Evolutionary conservation across 257 asterid genomes (phyloP), one percentile per base, ranked within the genome.

Genomic region (Catharanthus roseus): DNA sequence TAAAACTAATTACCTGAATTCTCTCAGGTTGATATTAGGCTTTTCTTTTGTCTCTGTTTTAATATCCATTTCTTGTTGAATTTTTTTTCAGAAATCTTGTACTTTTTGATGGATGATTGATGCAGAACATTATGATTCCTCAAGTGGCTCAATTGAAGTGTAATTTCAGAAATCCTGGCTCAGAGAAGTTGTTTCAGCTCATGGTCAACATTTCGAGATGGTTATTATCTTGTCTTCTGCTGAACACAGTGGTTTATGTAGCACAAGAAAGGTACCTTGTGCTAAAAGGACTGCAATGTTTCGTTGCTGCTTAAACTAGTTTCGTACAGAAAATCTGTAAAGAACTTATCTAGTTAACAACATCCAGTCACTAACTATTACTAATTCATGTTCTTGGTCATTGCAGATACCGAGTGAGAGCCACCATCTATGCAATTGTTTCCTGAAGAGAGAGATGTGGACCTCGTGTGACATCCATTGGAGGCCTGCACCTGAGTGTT

Each of bases 391-490:
- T 62, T 71, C 77, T 50, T 62, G 67, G 39, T 72, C 69, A 73
- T 72, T 65, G 82, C 82, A 84, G 95, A 74, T 63, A 61, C 70
- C 33, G 66, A 76, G 80, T 73, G 82, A 75, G 47, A 80, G 86
- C 71, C 69, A 67, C 26, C 50, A 65, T 56, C 57, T 77, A 72
- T 81, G 82, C 79, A 74, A 77, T 66, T 75, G 79, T 78, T 78
- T 68, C 63, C 47, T 76, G 71, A 89, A 80, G 77, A 86, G 84
- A 79, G 91, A 81, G 77, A 88, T 89, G 93, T 85, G 85, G 90
- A 57, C 89, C 68, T 89, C 97, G 41, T 77, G 89, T 77, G 87
- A 86, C 80, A 81, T 83, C 72, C 70, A 78, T 61, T 82, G 90
- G 83, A 81, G 83, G 78, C 79, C 87, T 68, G 75, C 82, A 64